Conservation (phyloP, 2,329 filamentous ascomycete genomes). For the Cyclaneusma minus region DNA sequence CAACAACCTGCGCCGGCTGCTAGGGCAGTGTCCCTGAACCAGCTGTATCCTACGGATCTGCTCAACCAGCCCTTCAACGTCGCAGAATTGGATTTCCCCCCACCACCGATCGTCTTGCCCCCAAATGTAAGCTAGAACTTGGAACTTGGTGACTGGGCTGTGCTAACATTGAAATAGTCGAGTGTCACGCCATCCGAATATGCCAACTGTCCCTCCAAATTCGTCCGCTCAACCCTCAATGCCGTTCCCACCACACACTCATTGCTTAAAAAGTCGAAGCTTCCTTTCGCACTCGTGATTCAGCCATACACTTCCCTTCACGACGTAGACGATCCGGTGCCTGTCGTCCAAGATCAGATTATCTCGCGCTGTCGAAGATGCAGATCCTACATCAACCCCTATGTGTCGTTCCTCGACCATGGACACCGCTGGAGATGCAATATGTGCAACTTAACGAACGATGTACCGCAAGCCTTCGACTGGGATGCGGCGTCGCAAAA, state of each 20-base stretch:
- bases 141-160: conserved; percentile 1
- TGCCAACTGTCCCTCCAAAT: conserved; percentile 86
- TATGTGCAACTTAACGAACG: conserved; percentile 98
- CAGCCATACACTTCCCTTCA: conserved; percentile 90
- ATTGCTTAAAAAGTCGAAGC: conserved; percentile 87
- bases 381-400: conserved; percentile 95
- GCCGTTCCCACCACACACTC: conserved; percentile 85
- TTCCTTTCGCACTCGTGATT: conserved; percentile 90
- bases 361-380: conserved; percentile 94
- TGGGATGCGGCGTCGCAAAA: conserved; percentile 92
- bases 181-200: conserved; percentile 82
- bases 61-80: conserved; percentile 90
- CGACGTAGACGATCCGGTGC: conserved; percentile 80
- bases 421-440: conserved; percentile 98
- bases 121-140: conserved; percentile 56
- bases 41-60: conserved; percentile 83
- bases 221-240: conserved; percentile 88
- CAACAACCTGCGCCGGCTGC: conserved; percentile 31
- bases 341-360: conserved; percentile 88
- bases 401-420: conserved; percentile 89
- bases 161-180: conserved; percentile 41
- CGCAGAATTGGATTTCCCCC: conserved; percentile 77
- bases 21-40: conserved; percentile 53
- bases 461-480: conserved; percentile 97
- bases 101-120: conserved; percentile 79